Conservation (phyloP, 305 asterid species). For the Fraxinus xanthoxyloides region DNA sequence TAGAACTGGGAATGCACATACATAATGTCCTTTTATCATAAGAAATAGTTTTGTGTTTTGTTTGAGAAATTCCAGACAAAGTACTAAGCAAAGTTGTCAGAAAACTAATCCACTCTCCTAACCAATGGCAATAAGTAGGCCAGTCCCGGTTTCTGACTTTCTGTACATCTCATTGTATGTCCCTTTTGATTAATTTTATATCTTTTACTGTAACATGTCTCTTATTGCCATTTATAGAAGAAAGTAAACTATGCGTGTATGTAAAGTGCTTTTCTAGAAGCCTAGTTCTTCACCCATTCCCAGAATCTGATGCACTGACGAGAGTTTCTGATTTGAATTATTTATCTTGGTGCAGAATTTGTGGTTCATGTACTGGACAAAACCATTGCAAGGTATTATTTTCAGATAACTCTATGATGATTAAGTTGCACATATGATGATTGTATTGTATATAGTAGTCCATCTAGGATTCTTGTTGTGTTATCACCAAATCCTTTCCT, state of each 20-base stretch:
- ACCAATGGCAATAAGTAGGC: not conserved
- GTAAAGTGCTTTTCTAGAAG: not conserved
- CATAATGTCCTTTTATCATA: not conserved
- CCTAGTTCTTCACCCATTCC: not conserved
- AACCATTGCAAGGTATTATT: slow-evolving; percentile 65
- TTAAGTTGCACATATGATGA: not conserved
- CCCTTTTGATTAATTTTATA: not conserved
- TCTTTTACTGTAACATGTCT: not conserved
- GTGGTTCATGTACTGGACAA: slow-evolving; percentile 78
- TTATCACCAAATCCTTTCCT: not conserved
- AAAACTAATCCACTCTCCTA: not conserved
- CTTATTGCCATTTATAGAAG: not conserved
- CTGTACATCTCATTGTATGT: not conserved
- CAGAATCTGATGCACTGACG: not conserved
- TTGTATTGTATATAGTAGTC: not conserved
- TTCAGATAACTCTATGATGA: not conserved
- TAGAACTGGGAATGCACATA: not conserved
- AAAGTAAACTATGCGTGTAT: not conserved
- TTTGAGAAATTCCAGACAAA: not conserved
- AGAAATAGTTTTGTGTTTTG: not conserved
- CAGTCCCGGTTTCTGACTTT: not conserved
- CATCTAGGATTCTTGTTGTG: not conserved
- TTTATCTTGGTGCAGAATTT: slow-evolving; percentile 52
- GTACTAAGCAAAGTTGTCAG: not conserved
- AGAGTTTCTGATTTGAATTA: slow-evolving; percentile 16